Conservation (phyloP, 1,284 basidiomycete genomes). For the Melampsora americana region DNA sequence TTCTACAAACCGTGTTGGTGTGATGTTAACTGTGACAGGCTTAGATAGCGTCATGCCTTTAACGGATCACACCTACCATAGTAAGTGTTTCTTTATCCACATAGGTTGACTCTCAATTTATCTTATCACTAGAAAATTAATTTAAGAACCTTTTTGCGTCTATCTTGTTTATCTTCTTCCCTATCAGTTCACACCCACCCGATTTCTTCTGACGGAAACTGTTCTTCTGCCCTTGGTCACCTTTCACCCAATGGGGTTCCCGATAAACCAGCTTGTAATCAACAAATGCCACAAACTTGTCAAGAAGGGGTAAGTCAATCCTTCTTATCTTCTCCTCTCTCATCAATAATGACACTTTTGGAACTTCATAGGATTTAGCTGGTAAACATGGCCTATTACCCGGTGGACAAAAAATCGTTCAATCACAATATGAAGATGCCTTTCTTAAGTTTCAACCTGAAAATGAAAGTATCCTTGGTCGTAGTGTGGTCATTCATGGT, state of each 20-base stretch:
- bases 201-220: conserved; percentile 19
- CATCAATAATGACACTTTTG: background rate
- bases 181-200: conserved; percentile 16
- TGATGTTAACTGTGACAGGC: background rate
- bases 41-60: background rate
- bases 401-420: conserved; percentile 10
- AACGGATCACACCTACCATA: background rate
- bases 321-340: background rate
- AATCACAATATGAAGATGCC: background rate
- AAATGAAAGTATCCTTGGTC: conserved; percentile 22
- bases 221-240: background rate
- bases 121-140: background rate
- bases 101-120: background rate
- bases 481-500: conserved; percentile 22
- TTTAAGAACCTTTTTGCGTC: background rate
- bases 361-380: conserved; percentile 14
- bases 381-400: conserved; percentile 31
- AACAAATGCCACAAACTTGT: conserved; percentile 9
- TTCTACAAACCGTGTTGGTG: background rate
- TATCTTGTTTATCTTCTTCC: background rate
- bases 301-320: conserved; percentile 18
- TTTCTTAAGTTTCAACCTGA: conserved; percentile 5
- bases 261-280: conserved; percentile 12
- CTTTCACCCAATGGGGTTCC: background rate
- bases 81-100: background rate